These are phyloP conservation scores for Pyrenula massariospora DNA, from an alignment of 495 filamentous ascomycete species.

Conservation along the genomic window DNA sequence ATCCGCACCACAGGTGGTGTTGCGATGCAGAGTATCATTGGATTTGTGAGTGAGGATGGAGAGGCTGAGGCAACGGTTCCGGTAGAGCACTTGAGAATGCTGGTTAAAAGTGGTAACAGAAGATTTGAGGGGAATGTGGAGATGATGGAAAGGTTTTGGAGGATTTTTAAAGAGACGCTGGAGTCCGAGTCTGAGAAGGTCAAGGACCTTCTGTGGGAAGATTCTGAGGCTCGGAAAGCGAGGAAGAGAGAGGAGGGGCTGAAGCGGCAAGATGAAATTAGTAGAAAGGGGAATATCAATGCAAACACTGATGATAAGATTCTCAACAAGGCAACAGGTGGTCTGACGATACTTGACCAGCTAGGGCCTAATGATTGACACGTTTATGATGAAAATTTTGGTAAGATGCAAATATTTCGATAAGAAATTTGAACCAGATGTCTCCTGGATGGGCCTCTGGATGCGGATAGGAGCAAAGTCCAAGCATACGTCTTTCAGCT, in stretches of 20 bases:
- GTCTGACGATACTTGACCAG: not conserved
- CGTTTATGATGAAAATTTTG: not conserved
- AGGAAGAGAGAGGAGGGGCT: conserved; percentile 54
- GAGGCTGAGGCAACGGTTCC: conserved; percentile 26
- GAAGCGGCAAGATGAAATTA: conserved; percentile 21
- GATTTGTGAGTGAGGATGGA: conserved; percentile 29
- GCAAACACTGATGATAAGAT: conserved; percentile 1
- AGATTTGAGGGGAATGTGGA: conserved; percentile 64
- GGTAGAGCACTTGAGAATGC: conserved; percentile 45
- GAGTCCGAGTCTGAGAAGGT: not conserved
- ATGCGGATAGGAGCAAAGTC: too few species aligned
- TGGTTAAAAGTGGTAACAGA: conserved; percentile 61
- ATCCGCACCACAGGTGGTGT: conserved; percentile 64
- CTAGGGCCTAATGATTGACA: not conserved
- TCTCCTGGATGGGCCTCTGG: too few species aligned
- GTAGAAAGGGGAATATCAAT: conserved; percentile 1
- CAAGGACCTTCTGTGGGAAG: conserved; percentile 39
- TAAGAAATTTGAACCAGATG: too few species aligned
- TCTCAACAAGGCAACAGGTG: not conserved
- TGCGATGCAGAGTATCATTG: conserved; percentile 67
- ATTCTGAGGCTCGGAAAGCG: conserved; percentile 40
- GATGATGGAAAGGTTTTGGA: conserved; percentile 51
- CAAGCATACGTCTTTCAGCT: too few species aligned
- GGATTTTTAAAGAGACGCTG: conserved; percentile 11
- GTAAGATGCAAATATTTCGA: too few species aligned